Percentiles rank a stretch among this genome's conserved stretches.
Conservation (phyloP, 371 early-diverging fungal genomes). For the Thermomucor indicae-seudaticae region DNA sequence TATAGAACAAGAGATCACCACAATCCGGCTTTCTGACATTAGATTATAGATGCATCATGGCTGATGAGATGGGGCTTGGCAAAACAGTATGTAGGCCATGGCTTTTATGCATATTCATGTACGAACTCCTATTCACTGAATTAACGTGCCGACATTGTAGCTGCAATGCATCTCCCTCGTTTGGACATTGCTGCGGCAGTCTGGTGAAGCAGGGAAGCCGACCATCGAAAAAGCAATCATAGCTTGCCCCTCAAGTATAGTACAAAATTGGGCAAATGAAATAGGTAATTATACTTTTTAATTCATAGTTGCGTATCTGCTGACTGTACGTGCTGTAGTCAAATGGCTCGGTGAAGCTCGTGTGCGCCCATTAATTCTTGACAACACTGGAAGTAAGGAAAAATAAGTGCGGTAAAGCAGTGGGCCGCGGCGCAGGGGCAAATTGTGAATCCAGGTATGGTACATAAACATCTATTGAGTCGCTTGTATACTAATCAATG, state of each 20-base stretch:
- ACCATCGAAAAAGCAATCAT: slow-evolving; percentile 90
- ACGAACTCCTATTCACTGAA: too few relatives aligned
- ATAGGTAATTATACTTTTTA: slow-evolving; percentile 34
- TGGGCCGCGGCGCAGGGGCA: slow-evolving; percentile 85
- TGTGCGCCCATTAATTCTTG: slow-evolving; percentile 79
- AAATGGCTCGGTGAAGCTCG: slow-evolving; percentile 91
- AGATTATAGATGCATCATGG: slow-evolving; percentile 98
- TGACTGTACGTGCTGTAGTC: slow-evolving; percentile 22
- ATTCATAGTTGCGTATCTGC: background rate
- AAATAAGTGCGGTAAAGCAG: slow-evolving; percentile 68
- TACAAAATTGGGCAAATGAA: slow-evolving; percentile 88
- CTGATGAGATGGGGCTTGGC: slow-evolving; percentile 98
- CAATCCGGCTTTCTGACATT: background rate
- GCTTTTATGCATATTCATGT: too few relatives aligned
- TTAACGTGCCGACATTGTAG: slow-evolving; percentile 14
- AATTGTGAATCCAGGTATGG: slow-evolving; percentile 69
- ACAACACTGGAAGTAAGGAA: slow-evolving; percentile 87
- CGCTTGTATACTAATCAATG: background rate
- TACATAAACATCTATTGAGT: too few relatives aligned
- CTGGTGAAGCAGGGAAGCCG: slow-evolving; percentile 82
- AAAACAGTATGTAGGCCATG: slow-evolving; percentile 82
- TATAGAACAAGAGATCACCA: background rate
- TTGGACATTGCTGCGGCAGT: slow-evolving; percentile 93
- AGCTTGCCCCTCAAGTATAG: slow-evolving; percentile 80
- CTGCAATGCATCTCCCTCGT: slow-evolving; percentile 88